These are phyloP conservation scores for Cladosporium sp. DNA, from an alignment of 2,329 filamentous ascomycete species.

Conservation along the genomic window DNA sequence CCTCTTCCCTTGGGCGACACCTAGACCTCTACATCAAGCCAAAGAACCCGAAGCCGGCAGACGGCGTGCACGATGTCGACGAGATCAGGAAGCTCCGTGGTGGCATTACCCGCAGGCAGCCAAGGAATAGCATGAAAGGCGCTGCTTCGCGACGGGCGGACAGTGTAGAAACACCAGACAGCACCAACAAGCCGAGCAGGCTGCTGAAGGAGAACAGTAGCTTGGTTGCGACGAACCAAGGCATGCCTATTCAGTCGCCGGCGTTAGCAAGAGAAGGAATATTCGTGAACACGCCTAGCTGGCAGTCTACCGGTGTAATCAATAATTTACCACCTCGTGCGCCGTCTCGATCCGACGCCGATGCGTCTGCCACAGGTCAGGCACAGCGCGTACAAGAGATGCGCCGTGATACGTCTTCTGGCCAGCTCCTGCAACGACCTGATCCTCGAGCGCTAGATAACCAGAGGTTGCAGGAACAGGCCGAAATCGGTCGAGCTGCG, in stretches of 20 bases:
- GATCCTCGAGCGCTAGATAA: slow-evolving; percentile 50
- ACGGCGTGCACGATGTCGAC: slow-evolving; percentile 86
- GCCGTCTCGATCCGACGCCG: slow-evolving; percentile 23
- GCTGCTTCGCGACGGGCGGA: slow-evolving; percentile 13
- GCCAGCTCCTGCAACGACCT: slow-evolving; percentile 23
- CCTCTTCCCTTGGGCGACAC: slow-evolving; percentile 86
- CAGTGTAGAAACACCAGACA: neutral
- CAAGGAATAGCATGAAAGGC: slow-evolving; percentile 47
- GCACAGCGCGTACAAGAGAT: slow-evolving; percentile 27
- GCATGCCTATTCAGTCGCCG: slow-evolving; percentile 19
- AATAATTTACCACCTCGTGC: slow-evolving; percentile 59
- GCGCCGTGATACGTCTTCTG: slow-evolving; percentile 23
- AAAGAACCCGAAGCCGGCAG: slow-evolving; percentile 81
- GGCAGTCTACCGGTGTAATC: slow-evolving; percentile 75
- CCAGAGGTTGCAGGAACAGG: slow-evolving; percentile 51
- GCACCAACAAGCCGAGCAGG: neutral
- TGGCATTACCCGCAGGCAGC: slow-evolving; percentile 80
- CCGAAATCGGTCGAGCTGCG: slow-evolving; percentile 76
- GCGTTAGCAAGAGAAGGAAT: slow-evolving; percentile 14
- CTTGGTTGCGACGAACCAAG: slow-evolving; percentile 14
- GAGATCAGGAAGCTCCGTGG: slow-evolving; percentile 81
- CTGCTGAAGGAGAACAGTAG: slow-evolving; percentile 2
- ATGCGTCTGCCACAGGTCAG: slow-evolving; percentile 27
- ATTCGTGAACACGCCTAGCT: slow-evolving; percentile 57
- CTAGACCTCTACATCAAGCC: slow-evolving; percentile 91